Conservation (phyloP, 2,329 filamentous ascomycete species). For the Colletotrichum costaricense region DNA sequence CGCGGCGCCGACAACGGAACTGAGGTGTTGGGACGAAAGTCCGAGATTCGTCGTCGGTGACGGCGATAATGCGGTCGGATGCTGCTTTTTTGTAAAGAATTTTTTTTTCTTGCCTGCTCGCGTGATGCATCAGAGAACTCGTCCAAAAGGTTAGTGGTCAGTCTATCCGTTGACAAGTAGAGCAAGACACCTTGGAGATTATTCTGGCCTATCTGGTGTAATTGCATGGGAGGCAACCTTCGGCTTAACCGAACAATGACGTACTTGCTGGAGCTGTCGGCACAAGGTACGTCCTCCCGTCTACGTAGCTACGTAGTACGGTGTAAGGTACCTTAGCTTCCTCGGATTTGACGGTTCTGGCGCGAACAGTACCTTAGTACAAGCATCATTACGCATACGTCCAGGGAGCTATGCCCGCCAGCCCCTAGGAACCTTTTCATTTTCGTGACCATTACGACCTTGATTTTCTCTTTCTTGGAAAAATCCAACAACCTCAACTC, state of each 20-base stretch:
- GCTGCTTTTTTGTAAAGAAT: background rate
- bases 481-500: background rate
- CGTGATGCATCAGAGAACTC: background rate
- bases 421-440: background rate
- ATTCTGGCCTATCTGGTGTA: slow-evolving; percentile 18
- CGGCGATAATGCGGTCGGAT: background rate
- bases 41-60: slow-evolving; percentile 16
- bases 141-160: too few relatives aligned
- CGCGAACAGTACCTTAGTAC: slow-evolving; percentile 21
- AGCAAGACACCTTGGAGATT: background rate
- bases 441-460: slow-evolving; percentile 7
- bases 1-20: slow-evolving; percentile 21
- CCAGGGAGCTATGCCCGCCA: slow-evolving; percentile 25
- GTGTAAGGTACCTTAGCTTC: background rate
- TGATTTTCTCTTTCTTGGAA: background rate
- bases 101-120: background rate
- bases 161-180: too few relatives aligned
- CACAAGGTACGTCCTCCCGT: background rate
- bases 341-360: slow-evolving; percentile 26
- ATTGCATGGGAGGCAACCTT: slow-evolving; percentile 28
- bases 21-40: slow-evolving; percentile 23
- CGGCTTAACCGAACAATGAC: slow-evolving; percentile 34
- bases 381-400: slow-evolving; percentile 32
- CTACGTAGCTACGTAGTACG: too few relatives aligned
- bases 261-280: slow-evolving; percentile 24